phyloP scores from a whole-genome alignment of 441 rosid species.

The Croton laevigatus region DNA sequence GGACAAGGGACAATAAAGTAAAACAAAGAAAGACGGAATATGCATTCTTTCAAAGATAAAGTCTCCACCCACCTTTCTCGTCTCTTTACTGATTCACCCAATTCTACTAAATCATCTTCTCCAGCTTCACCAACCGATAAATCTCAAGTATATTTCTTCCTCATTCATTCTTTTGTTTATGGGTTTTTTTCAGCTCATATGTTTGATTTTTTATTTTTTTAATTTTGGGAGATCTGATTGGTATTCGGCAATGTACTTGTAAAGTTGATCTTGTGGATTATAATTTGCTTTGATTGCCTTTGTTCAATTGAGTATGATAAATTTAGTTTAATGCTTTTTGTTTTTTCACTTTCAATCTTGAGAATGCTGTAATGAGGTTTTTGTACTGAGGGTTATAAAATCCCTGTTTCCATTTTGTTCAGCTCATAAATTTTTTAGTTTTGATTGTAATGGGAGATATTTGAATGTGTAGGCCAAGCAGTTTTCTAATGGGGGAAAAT shows the following conservation, averaged over 20 bases:
- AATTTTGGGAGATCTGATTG: slow-evolving; percentile 16
- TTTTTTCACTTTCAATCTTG: background rate
- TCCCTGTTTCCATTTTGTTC: slow-evolving; percentile 1
- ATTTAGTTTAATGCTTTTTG: too few species aligned
- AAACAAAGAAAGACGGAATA: slow-evolving; percentile 11
- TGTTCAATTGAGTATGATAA: background rate
- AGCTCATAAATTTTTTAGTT: slow-evolving; percentile 6
- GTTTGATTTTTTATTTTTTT: slow-evolving; percentile 2
- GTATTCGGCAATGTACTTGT: slow-evolving; percentile 13
- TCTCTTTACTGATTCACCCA: slow-evolving; percentile 58
- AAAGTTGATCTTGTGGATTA: background rate
- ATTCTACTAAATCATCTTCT: slow-evolving; percentile 34
- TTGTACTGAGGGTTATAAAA: background rate
- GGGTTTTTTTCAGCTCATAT: background rate
- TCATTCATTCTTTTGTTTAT: background rate
- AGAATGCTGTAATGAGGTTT: background rate
- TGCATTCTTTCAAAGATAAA: slow-evolving; percentile 65
- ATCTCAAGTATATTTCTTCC: slow-evolving; percentile 43
- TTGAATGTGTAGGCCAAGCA: slow-evolving; percentile 65
- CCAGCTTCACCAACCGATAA: slow-evolving; percentile 24
- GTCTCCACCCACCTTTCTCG: slow-evolving; percentile 73
- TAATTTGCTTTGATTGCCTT: background rate
- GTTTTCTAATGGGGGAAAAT: slow-evolving; percentile 40
- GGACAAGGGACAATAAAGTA: too few species aligned
- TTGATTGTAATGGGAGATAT: slow-evolving; percentile 26